Evolutionary conservation across 2,329 filamentous ascomycete genomes (phyloP).

Genomic region (Zymoseptoria tritici): DNA sequence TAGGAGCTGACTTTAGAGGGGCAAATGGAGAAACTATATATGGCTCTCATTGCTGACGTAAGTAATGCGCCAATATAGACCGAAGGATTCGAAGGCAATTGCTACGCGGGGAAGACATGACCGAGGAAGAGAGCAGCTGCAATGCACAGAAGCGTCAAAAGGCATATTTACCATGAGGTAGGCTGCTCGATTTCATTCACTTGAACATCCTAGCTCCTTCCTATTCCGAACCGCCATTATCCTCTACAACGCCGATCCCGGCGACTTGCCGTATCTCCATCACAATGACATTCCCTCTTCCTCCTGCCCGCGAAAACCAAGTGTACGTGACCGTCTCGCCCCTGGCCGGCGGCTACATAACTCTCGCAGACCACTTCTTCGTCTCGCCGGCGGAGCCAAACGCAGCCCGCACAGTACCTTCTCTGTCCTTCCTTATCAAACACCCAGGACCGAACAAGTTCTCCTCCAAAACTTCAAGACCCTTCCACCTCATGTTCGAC

Average conservation of each 20-base stretch:
- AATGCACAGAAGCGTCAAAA: too few species aligned
- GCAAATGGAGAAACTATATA: background rate
- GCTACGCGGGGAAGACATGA: too few species aligned
- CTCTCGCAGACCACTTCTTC: slow-evolving; percentile 24
- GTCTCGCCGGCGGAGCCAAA: slow-evolving; percentile 32
- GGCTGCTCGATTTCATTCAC: background rate
- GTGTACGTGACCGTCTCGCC: slow-evolving; percentile 26
- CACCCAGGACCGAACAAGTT: slow-evolving; percentile 31
- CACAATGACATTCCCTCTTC: slow-evolving; percentile 12
- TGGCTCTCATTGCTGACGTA: background rate
- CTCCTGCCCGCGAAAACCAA: slow-evolving; percentile 18
- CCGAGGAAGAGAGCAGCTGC: background rate
- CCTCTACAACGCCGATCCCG: background rate
- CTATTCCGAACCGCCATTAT: background rate
- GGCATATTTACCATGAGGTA: too few species aligned
- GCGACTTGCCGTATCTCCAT: too few species aligned
- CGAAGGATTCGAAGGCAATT: too few species aligned
- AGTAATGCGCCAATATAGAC: background rate
- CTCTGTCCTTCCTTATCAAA: slow-evolving; percentile 46
- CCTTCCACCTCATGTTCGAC: slow-evolving; percentile 43
- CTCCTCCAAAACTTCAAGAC: slow-evolving; percentile 10
- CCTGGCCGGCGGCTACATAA: slow-evolving; percentile 28
- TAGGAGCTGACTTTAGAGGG: too few species aligned
- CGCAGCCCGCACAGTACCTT: slow-evolving; percentile 44
- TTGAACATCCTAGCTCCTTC: background rate